Evolutionary conservation across 352 stramenopile genomes (phyloP), one percentile per base, ranked within the genome.

Genomic region (Globisporangium barbulae): DNA sequence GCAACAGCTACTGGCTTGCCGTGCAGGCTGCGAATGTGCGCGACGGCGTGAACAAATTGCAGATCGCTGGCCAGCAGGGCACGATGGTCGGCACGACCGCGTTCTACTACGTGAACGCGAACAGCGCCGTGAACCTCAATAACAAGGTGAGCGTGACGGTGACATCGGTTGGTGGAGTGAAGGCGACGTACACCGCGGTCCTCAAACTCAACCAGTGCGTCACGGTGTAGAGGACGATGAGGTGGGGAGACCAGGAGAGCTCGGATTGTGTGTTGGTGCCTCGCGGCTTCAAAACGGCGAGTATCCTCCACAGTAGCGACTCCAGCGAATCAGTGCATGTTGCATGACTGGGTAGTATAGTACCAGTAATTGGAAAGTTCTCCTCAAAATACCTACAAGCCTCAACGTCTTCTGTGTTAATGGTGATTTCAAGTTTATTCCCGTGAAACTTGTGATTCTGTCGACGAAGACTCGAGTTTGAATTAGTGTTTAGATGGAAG

Each of bases 141-240:
- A 58, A 42, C 53, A 63, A 63, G 21, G 44, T 68, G n/a, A 21
- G 15, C 0, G 55, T 68, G 28, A 61, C 50, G 0, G 60, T 66
- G 49, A 61, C 50, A 0, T 66, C 60, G 13, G 1, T 66, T n/a
- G 30, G 50, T 12, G 60, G 60, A 6, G 10, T 19, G 2, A 65
- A 66, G 52, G 13, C 41, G 6, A 22, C 60, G 50, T 66, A 66
- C 41, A 66, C 60, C 0, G 60, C 41, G 41, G 22, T 52, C 21
- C 44, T 66, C 39, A 66, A 66, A 52, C 25, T 55, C 19, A 66
- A 61, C 52, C 50, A 66, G 52, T 66, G 60, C 60, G 52, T 42
- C 10, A 48, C 60, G 21, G 60, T 53, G 17, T 55, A 61, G 50
- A 25, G 13, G 47, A 53, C 31, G 22, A 5, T 13, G n/a, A n/a